phyloP scores from a whole-genome alignment of 73 alveolate species.

The Symbiodinium pilosum region DNA sequence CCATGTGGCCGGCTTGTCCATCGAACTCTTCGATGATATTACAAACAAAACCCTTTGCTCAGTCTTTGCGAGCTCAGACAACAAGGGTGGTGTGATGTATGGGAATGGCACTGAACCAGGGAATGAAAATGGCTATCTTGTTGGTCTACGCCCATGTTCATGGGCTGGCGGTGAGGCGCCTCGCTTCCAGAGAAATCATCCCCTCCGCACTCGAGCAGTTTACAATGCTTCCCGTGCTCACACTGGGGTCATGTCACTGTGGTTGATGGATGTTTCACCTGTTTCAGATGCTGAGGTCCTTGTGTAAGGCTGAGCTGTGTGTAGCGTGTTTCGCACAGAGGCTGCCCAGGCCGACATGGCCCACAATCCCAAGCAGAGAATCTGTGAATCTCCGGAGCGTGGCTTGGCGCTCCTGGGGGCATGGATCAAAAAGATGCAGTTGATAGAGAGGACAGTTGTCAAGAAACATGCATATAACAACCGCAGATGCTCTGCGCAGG shows the following conservation, averaged over 20 bases:
- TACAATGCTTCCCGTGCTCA: slow-evolving; percentile 59
- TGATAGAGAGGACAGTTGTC: no score
- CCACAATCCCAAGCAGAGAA: background rate
- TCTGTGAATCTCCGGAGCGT: background rate
- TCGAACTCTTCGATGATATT: slow-evolving; percentile 53
- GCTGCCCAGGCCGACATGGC: no score
- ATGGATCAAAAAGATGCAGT: background rate
- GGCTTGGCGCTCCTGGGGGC: background rate
- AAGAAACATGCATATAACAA: no score
- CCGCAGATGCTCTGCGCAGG: slow-evolving; percentile 14
- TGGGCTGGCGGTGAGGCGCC: slow-evolving; percentile 69
- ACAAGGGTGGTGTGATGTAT: slow-evolving; percentile 37
- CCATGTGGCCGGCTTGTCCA: slow-evolving; percentile 69
- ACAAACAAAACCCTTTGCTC: slow-evolving; percentile 72
- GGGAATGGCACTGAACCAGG: slow-evolving; percentile 88
- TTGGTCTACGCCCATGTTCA: slow-evolving; percentile 40
- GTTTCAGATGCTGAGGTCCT: slow-evolving; percentile 18
- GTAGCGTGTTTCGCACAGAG: no score
- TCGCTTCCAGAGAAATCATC: slow-evolving; percentile 73
- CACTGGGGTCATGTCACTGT: slow-evolving; percentile 87
- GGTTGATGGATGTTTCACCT: slow-evolving; percentile 81
- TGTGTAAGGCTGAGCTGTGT: background rate
- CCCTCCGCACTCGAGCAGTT: slow-evolving; percentile 35
- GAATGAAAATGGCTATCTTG: slow-evolving; percentile 66
- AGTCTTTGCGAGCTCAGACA: slow-evolving; percentile 26